Conservation (phyloP, 1,284 basidiomycete species). For the Ceratobasidium sp. region DNA sequence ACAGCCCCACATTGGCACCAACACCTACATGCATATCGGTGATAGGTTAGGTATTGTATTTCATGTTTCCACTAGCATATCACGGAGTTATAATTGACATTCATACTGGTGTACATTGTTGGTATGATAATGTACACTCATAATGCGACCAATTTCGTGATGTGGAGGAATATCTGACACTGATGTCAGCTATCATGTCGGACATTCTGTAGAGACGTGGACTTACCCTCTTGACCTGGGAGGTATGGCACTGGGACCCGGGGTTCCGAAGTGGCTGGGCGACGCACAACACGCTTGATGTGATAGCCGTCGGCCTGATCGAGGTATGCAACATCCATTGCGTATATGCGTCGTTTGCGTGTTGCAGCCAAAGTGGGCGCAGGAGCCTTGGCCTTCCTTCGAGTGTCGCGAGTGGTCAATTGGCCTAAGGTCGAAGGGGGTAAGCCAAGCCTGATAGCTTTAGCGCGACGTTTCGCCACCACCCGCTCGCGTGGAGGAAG, state of each 20-base stretch:
- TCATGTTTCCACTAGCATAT: no score
- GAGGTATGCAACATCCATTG: not conserved
- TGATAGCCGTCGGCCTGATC: not conserved
- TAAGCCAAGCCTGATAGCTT: not conserved
- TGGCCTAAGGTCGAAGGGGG: not conserved
- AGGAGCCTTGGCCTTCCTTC: not conserved
- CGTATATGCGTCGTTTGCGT: not conserved
- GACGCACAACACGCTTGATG: constrained; percentile 6
- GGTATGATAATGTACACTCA: no score
- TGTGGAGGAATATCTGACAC: no score
- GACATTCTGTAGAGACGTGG: no score
- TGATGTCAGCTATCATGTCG: no score
- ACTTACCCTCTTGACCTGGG: not conserved
- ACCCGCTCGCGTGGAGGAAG: constrained; percentile 2
- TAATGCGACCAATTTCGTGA: no score
- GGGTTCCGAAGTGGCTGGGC: not conserved
- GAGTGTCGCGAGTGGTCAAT: not conserved
- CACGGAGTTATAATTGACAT: no score
- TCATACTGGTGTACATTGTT: no score
- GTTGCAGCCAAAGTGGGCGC: not conserved
- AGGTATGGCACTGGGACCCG: not conserved
- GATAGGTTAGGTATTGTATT: no score
- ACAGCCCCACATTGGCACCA: no score
- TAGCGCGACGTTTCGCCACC: not conserved
- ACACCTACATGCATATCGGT: no score